Conservation (phyloP, 2,329 filamentous ascomycete species). For the Colletotrichum spaethianum region DNA sequence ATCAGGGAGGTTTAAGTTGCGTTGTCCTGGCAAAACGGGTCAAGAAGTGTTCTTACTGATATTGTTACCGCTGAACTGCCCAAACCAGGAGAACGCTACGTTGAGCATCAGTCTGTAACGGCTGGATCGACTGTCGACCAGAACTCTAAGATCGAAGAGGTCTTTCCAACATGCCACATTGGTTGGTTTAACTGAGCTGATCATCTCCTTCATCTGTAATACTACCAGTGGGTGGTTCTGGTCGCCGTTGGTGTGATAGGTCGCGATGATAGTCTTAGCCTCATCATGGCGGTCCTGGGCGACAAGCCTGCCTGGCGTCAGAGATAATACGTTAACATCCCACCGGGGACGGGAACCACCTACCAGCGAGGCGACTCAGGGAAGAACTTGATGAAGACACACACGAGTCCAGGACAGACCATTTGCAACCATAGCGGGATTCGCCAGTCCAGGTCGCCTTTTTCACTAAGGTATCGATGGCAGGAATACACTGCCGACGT, state of each 20-base stretch:
- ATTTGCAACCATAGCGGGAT: slow-evolving; percentile 53
- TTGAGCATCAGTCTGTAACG: slow-evolving; percentile 56
- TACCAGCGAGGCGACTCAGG: slow-evolving; percentile 53
- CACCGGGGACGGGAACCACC: background rate
- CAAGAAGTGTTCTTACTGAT: slow-evolving; percentile 45
- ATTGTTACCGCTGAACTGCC: slow-evolving; percentile 51
- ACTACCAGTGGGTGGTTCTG: slow-evolving; percentile 44
- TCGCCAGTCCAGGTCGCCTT: slow-evolving; percentile 49
- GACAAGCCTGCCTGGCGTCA: slow-evolving; percentile 60
- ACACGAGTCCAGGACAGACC: slow-evolving; percentile 50
- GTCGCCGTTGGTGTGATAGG: slow-evolving; percentile 64
- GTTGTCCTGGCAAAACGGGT: slow-evolving; percentile 44
- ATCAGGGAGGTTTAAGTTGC: background rate
- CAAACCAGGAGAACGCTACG: slow-evolving; percentile 57
- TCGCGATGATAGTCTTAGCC: slow-evolving; percentile 62
- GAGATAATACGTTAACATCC: background rate
- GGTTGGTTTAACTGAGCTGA: slow-evolving; percentile 38
- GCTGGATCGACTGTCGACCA: slow-evolving; percentile 53
- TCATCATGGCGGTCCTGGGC: slow-evolving; percentile 64
- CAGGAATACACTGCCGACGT: slow-evolving; percentile 51
- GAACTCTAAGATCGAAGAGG: slow-evolving; percentile 53
- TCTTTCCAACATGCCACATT: slow-evolving; percentile 50
- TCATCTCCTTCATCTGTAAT: slow-evolving; percentile 40
- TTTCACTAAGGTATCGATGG: slow-evolving; percentile 47
- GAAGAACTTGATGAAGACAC: slow-evolving; percentile 50